Base-by-base conservation (phyloP, 352 stramenopile genomes). In the Globisporangium rhizosaccharum region DNA sequence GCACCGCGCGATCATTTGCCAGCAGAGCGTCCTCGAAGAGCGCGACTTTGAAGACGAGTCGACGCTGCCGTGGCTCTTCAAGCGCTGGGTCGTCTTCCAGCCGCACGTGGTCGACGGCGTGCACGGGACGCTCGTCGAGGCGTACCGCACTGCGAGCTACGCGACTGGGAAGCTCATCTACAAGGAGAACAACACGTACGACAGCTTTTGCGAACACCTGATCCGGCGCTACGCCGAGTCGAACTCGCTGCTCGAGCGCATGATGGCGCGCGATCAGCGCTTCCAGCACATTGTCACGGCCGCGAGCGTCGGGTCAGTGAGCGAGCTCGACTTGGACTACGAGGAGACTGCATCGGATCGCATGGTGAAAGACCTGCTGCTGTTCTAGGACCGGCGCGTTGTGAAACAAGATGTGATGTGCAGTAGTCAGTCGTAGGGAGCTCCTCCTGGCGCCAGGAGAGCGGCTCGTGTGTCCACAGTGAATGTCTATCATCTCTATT, bases 141-240 rank as follows among this genome's bases (percentile, higher is more conserved):
- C 85, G 30, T 94, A 87, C 42, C 85, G 85, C 58, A 92, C 82
- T 14, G 85, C 85, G 47, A 92, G 82, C 67, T 94, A 94, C 61
- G 85, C 85, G 10, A 92, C 85, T 0, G 85, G 85, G 2, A 65
- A 81, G 23, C 80, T 86, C 59, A 90, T 94, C 65, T 94, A 94
- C 79, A 92, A 91, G 68, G 85, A 91, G 49, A 84, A 91, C 73
- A 92, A 92, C 63, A 90, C 80, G 65, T 94, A 94, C 73, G 85
- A 94, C 68, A 92, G 82, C 64, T 94, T 94, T 61, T 94, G 85
- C 65, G 85, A 94, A 65, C 85, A 94, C 68, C 58, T 94, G 53
- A 94, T 94, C 68, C 80, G 85, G 53, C 80, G 85, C 41, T 94
- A 94, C 56, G 82, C 85, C 47, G 85, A 94, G 70, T 91, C 79